phyloP scores from a whole-genome alignment of 805 yeast species.

The Starmerella apicola region DNA sequence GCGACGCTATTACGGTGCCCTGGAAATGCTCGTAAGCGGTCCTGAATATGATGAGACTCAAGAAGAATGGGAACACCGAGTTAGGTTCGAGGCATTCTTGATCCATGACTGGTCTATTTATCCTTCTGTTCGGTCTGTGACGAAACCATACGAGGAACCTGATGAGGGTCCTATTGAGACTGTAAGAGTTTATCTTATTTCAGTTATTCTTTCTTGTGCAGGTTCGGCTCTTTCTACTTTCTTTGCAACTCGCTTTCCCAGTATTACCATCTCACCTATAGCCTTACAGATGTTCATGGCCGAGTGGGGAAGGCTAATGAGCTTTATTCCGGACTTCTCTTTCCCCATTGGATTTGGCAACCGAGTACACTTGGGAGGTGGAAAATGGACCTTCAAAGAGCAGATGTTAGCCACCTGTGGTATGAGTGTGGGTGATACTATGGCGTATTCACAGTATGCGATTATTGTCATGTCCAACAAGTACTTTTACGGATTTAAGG shows the following conservation, averaged over 20 bases:
- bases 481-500: slow-evolving; percentile 4
- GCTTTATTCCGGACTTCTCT: slow-evolving; percentile 16
- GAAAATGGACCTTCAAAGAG: slow-evolving; percentile 32
- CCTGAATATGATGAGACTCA: background rate
- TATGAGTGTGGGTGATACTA: slow-evolving; percentile 22
- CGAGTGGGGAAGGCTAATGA: slow-evolving; percentile 42
- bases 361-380: slow-evolving; percentile 36
- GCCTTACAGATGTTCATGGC: slow-evolving; percentile 50
- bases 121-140: slow-evolving; percentile 48
- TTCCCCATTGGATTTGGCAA: slow-evolving; percentile 12
- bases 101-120: slow-evolving; percentile 40
- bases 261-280: slow-evolving; percentile 36
- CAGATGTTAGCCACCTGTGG: slow-evolving; percentile 18
- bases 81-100: slow-evolving; percentile 34
- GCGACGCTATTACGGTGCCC: slow-evolving; percentile 28
- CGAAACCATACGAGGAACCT: slow-evolving; percentile 35
- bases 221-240: slow-evolving; percentile 31
- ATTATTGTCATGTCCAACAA: slow-evolving; percentile 9
- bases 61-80: slow-evolving; percentile 19
- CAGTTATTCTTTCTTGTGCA: slow-evolving; percentile 39
- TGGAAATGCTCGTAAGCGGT: slow-evolving; percentile 22
- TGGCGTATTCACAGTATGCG: slow-evolving; percentile 11
- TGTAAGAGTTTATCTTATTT: slow-evolving; percentile 39
- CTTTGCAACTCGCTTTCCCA: slow-evolving; percentile 46
- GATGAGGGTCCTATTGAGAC: slow-evolving; percentile 36